These are phyloP conservation scores for Cladosporium velox DNA, from an alignment of 2,329 filamentous ascomycete genomes.

Conservation along the genomic window DNA sequence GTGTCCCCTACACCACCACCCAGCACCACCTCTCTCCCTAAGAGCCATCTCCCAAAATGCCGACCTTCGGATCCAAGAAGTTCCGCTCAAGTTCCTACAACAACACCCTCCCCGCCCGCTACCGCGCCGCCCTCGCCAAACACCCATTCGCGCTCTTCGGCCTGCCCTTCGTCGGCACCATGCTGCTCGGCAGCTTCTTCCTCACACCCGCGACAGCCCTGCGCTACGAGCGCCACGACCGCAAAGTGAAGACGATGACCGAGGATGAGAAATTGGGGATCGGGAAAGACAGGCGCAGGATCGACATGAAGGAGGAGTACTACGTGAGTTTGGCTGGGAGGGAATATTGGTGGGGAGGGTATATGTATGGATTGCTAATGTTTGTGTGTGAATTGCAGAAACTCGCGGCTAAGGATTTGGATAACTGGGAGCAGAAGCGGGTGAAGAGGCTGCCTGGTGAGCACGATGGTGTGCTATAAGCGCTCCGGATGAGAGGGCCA, in stretches of 20 bases:
- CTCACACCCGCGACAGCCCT: constrained; percentile 92
- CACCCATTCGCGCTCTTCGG: constrained; percentile 93
- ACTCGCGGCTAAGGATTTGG: constrained; percentile 83
- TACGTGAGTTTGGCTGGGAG: constrained; percentile 61
- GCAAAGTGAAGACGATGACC: constrained; percentile 80
- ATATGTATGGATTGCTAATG: background rate
- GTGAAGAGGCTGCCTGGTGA: constrained; percentile 89
- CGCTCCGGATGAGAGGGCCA: background rate
- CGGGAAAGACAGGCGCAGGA: constrained; percentile 67
- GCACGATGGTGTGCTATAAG: constrained; percentile 75
- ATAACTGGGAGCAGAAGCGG: constrained; percentile 95
- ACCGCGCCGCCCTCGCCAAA: constrained; percentile 72
- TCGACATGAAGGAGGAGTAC: constrained; percentile 83
- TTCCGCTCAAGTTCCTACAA: constrained; percentile 68
- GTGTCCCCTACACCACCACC: background rate
- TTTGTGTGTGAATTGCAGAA: constrained; percentile 52
- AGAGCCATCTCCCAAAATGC: constrained; percentile 29
- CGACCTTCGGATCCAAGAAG: constrained; percentile 40
- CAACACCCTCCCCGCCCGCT: constrained; percentile 70
- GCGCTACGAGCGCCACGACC: constrained; percentile 89
- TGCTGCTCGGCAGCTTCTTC: constrained; percentile 90
- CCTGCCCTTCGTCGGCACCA: constrained; percentile 85
- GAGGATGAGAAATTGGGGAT: constrained; percentile 85
- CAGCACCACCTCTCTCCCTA: background rate
- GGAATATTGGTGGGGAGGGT: background rate